phyloP scores from a whole-genome alignment of 345 rosid genomes.

The Populus deltoides region DNA sequence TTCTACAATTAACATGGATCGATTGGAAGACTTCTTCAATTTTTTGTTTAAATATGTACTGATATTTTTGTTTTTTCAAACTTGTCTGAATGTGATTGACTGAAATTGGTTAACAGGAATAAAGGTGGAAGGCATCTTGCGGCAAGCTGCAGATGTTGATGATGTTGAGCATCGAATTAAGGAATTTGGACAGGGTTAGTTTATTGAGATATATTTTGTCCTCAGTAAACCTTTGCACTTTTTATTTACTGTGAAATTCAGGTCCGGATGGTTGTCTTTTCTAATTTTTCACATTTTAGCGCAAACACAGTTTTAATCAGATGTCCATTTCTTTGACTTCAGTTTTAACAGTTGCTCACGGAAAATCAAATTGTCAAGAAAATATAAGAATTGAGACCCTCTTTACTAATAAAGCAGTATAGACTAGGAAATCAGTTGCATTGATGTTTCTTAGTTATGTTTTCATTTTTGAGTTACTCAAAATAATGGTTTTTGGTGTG shows the following conservation, averaged over 20 bases:
- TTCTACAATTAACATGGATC: neutral
- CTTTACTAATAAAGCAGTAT: neutral
- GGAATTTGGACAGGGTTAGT: conserved; percentile 89
- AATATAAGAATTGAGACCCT: neutral
- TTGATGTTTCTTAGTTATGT: neutral
- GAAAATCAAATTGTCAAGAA: conserved; percentile 4
- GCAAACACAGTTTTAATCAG: neutral
- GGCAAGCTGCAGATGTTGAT: conserved; percentile 99
- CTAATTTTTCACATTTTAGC: neutral
- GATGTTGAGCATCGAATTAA: conserved; percentile 86
- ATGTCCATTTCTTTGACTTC: neutral
- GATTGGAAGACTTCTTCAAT: neutral
- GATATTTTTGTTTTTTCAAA: neutral
- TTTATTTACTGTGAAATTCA: conserved; percentile 1
- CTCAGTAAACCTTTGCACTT: neutral
- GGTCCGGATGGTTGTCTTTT: conserved; percentile 6
- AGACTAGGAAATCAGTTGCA: conserved; percentile 11
- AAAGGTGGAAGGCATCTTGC: conserved; percentile 87
- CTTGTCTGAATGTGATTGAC: conserved; percentile 24
- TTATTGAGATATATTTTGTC: conserved; percentile 4
- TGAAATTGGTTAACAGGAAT: conserved; percentile 52
- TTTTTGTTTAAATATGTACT: neutral
- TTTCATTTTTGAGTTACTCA: neutral
- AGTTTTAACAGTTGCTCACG: neutral
- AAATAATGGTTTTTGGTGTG: conserved; percentile 17